Evolutionary conservation across 2,329 filamentous ascomycete genomes (phyloP).

Genomic region (Penicillium sclerotigenum): DNA sequence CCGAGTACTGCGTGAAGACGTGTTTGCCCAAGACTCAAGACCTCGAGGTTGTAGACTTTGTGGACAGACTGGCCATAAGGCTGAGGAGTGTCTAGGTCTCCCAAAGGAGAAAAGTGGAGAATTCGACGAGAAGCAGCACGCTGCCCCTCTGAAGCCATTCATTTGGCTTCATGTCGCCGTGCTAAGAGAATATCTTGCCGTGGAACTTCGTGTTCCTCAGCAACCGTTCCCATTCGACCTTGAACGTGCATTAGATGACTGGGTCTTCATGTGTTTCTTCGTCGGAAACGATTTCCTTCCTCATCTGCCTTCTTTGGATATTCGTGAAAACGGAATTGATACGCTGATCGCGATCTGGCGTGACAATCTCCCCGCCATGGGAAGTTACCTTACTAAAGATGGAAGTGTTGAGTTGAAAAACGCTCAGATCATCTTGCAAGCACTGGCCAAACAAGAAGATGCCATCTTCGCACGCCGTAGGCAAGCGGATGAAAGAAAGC

Average conservation of each 20-base stretch:
- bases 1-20: constrained; percentile 91
- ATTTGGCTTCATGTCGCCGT: constrained; percentile 97
- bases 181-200: constrained; percentile 85
- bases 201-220: constrained; percentile 78
- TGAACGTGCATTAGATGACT: constrained; percentile 91
- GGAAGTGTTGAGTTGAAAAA: constrained; percentile 83
- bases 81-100: constrained; percentile 76
- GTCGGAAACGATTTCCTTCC: constrained; percentile 98
- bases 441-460: constrained; percentile 88
- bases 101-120: constrained; percentile 75
- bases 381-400: constrained; percentile 93
- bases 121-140: constrained; percentile 75
- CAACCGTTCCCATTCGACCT: constrained; percentile 88
- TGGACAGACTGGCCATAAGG: constrained; percentile 87
- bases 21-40: constrained; percentile 87
- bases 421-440: constrained; percentile 82
- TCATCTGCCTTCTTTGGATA: constrained; percentile 94
- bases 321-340: constrained; percentile 95
- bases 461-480: constrained; percentile 86
- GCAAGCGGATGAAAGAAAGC: constrained; percentile 78
- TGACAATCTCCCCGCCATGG: constrained; percentile 86
- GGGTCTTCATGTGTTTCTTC: constrained; percentile 99
- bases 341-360: constrained; percentile 96
- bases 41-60: constrained; percentile 80
- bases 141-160: constrained; percentile 76